A percentile compares a stretch with the other conserved stretches of the same genome.
These are phyloP conservation scores for Emiliania huxleyi DNA, from an alignment of 78 protist species.

Conservation along the genomic window DNA sequence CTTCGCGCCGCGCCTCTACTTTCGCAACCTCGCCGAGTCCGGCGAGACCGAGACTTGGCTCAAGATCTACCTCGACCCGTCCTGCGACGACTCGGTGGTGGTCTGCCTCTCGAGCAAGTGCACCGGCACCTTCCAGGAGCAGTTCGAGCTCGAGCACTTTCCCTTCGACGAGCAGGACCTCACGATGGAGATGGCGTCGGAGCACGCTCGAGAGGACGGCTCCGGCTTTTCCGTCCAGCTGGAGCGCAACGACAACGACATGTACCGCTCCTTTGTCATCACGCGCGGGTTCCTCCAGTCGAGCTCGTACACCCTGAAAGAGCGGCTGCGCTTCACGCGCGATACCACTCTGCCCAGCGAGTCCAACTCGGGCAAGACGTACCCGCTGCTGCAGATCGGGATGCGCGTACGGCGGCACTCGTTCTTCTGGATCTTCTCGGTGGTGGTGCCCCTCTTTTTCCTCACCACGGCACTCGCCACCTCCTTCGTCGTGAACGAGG, in stretches of 20 bases:
- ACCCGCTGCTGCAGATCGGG: background rate
- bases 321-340: background rate
- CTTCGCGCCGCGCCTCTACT: background rate
- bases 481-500: background rate
- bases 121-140: background rate
- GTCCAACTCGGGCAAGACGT: background rate
- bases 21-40: background rate
- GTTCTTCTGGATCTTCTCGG: background rate
- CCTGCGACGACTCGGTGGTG: background rate
- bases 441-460: background rate
- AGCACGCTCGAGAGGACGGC: background rate
- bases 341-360: background rate
- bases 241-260: background rate
- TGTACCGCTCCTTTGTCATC: background rate
- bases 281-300: background rate
- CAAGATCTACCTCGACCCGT: background rate
- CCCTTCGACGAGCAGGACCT: background rate
- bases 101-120: background rate
- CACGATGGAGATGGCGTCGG: background rate
- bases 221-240: background rate
- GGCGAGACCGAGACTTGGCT: background rate
- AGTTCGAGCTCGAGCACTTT: background rate
- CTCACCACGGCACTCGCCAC: background rate
- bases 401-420: background rate
- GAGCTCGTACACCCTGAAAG: background rate